A percentile compares a stretch with the other conserved stretches of the same genome.
phyloP scores from a whole-genome alignment of 495 filamentous ascomycete genomes.

The Penicillium riverlandense region DNA sequence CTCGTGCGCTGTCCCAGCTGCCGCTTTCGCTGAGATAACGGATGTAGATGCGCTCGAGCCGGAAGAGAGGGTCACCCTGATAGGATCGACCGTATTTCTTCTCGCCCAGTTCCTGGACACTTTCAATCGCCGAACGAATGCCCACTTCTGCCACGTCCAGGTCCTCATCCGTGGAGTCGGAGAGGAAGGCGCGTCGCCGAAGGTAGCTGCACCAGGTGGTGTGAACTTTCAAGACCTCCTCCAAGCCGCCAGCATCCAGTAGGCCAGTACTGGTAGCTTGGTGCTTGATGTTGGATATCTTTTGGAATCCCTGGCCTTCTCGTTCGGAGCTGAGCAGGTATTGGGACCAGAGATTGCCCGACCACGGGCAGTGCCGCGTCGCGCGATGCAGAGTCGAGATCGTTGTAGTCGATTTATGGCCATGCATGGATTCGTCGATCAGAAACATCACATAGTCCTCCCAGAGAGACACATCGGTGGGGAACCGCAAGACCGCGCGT shows the following conservation, averaged over 20 bases:
- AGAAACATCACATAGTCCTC: constrained; percentile 74
- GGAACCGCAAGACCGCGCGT: constrained; percentile 61
- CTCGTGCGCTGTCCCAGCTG: constrained; percentile 58
- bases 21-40: constrained; percentile 78
- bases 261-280: constrained; percentile 77
- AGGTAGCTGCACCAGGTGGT: constrained; percentile 91
- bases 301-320: constrained; percentile 62
- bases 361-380: constrained; percentile 86
- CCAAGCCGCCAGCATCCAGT: constrained; percentile 67
- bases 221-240: constrained; percentile 81
- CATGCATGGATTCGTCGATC: constrained; percentile 37
- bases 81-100: constrained; percentile 69
- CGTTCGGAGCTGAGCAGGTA: constrained; percentile 78
- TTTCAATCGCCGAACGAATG: constrained; percentile 74
- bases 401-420: constrained; percentile 26
- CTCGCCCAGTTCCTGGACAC: constrained; percentile 68
- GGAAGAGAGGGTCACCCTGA: constrained; percentile 77
- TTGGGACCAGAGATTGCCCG: constrained; percentile 81
- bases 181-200: constrained; percentile 71
- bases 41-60: constrained; percentile 84
- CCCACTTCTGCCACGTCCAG: constrained; percentile 89
- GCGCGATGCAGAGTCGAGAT: constrained; percentile 62
- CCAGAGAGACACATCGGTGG: constrained; percentile 67
- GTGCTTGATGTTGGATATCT: constrained; percentile 85
- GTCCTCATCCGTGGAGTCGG: constrained; percentile 74